Base-by-base conservation (phyloP, 179 eudicot genomes). In the Gypsophila paniculata region DNA sequence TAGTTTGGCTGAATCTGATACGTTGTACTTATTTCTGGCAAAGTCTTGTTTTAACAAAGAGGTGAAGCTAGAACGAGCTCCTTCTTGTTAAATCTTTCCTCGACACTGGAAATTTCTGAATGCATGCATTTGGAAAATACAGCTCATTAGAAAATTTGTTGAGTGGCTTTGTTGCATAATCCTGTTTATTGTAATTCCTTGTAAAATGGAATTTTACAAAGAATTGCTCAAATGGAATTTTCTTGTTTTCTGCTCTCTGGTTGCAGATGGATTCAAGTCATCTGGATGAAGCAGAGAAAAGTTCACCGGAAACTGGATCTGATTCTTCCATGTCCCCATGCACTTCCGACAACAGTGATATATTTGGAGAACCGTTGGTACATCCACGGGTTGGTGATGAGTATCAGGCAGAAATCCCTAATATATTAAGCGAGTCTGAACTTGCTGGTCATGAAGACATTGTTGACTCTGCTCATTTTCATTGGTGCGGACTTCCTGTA, bases 361-460 rank as follows among this genome's bases (percentile, higher is more conserved):
- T 77, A 58, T 81, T 79, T 76, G 96, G 88, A 76, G 93, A 81
- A 13, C 84, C 87, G 23, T 75, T 79, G 70, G 70, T 84, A 22
- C 76, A 74, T 73, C 89, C 89, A 72, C 89, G 91, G 69, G 86
- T 87, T 76, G 95, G 92, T 60, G 83, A 81, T 61, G 82, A 90
- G 44, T 86, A 82, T 72, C 96, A 90, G 75, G 90, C 78, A 62
- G 82, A 87, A 83, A 85, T 84, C 72, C 96, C 97, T 62, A 60
- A 81, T 19, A n/a, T 84, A 59, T 39, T 79, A 48, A 72, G 60
- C 14, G 46, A 79, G 21, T 75, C 82, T 62, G 83, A 84, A 66
- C 78, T 68, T 63, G 66, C 62, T 67, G 81, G 83, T 34, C 68
- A 62, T 71, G 74, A 74, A 72, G 79, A 64, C 55, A 4, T 13